Percentiles rank a stretch among this genome's conserved stretches.
Conservation (phyloP, 495 filamentous ascomycete species). For the Penicillium malachiteum region DNA sequence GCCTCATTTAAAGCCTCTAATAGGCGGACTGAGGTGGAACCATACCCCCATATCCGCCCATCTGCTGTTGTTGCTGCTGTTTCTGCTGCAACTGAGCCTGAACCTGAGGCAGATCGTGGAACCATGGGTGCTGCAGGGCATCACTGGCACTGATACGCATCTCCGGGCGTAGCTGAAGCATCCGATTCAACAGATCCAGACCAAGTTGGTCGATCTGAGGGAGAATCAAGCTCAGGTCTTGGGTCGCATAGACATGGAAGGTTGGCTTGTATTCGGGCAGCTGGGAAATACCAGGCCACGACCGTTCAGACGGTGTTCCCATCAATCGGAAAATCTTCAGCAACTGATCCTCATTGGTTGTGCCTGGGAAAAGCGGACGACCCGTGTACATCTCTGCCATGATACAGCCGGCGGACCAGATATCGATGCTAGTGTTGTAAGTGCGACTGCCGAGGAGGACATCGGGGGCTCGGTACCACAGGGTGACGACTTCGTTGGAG, state of each 20-base stretch:
- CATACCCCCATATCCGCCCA: slow-evolving; percentile 46
- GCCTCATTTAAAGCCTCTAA: slow-evolving; percentile 16
- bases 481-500: slow-evolving; percentile 94
- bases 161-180: slow-evolving; percentile 92
- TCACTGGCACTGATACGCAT: slow-evolving; percentile 83
- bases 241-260: slow-evolving; percentile 94
- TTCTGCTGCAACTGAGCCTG: slow-evolving; percentile 52
- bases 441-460: slow-evolving; percentile 87
- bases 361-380: slow-evolving; percentile 88
- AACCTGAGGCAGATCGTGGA: slow-evolving; percentile 60
- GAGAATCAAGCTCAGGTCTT: slow-evolving; percentile 79
- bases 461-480: slow-evolving; percentile 95
- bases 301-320: slow-evolving; percentile 89
- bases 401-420: slow-evolving; percentile 96
- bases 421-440: slow-evolving; percentile 97
- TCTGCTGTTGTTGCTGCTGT: slow-evolving; percentile 44
- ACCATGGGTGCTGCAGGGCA: slow-evolving; percentile 89
- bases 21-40: slow-evolving; percentile 41
- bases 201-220: slow-evolving; percentile 86
- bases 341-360: slow-evolving; percentile 94
- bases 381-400: slow-evolving; percentile 99
- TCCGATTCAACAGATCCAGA: slow-evolving; percentile 79
- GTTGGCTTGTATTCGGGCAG: slow-evolving; percentile 94
- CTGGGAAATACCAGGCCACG: slow-evolving; percentile 86
- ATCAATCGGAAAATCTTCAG: slow-evolving; percentile 95